Percentiles rank a stretch among this genome's conserved stretches.
These are phyloP conservation scores for Tagetes erecta DNA, from an alignment of 129 eudicot species.

Conservation along the genomic window DNA sequence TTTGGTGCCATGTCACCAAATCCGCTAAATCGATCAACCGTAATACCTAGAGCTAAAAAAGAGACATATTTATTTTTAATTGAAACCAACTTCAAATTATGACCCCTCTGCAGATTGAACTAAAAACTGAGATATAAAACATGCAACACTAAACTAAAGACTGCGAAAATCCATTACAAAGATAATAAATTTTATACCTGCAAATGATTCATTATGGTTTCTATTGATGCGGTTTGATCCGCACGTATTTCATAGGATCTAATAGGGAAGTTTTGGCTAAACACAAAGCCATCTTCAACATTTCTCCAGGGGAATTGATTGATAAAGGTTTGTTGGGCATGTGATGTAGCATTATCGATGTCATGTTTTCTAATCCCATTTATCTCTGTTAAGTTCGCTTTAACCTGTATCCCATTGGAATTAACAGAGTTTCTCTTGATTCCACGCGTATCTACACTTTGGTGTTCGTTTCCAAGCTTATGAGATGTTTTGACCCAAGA, in stretches of 20 bases:
- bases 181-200: conserved; percentile 50
- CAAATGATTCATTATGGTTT: conserved; percentile 90
- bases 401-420: conserved; percentile 56
- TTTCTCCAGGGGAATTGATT: conserved; percentile 82
- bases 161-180: neutral
- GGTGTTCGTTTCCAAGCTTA: conserved; percentile 43
- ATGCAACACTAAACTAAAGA: neutral
- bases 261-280: conserved; percentile 80
- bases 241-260: conserved; percentile 93
- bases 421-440: conserved; percentile 51
- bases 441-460: conserved; percentile 50
- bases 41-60: no score
- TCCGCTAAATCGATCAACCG: no score
- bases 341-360: conserved; percentile 50
- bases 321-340: conserved; percentile 84
- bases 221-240: conserved; percentile 87
- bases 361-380: conserved; percentile 62
- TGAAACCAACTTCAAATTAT: no score
- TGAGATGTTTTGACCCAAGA: conserved; percentile 49
- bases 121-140: neutral
- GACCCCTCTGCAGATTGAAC: no score
- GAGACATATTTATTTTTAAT: no score
- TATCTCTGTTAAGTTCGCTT: conserved; percentile 62
- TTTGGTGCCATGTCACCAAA: no score
- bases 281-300: conserved; percentile 80